phyloP scores from a whole-genome alignment of 2,329 filamentous ascomycete species.

The Dissoconium aciculare region DNA sequence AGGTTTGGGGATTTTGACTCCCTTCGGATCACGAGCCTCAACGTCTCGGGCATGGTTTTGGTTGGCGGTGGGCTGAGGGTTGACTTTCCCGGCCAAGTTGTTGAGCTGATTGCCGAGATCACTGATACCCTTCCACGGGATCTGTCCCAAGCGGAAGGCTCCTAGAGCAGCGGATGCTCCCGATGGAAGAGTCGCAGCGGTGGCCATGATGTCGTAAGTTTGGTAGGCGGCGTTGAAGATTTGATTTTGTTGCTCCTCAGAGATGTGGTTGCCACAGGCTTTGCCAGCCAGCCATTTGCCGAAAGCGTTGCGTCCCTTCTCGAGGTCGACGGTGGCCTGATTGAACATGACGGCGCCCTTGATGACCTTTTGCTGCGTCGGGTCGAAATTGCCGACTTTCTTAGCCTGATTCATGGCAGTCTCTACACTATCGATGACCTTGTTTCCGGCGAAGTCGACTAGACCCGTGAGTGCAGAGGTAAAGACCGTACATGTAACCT shows the following conservation, averaged over 20 bases:
- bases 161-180: constrained; percentile 1
- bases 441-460: constrained; percentile 1
- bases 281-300: constrained; percentile 1
- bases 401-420: not conserved
- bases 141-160: not conserved
- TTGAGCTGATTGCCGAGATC: no score
- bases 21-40: no score
- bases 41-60: no score
- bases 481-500: constrained; percentile 2
- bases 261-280: constrained; percentile 1
- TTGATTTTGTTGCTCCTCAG: constrained; percentile 1
- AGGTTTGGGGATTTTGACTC: no score
- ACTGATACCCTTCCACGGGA: not conserved
- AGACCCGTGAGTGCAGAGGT: constrained; percentile 1
- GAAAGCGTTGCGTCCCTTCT: constrained; percentile 2
- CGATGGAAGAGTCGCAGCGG: not conserved
- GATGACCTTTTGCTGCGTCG: constrained; percentile 1
- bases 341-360: constrained; percentile 2
- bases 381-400: not conserved
- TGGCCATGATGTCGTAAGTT: not conserved
- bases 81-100: no score
- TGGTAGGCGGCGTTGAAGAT: constrained; percentile 2
- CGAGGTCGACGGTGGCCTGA: not conserved
- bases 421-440: constrained; percentile 3
- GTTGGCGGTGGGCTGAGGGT: no score